Evolutionary conservation across 2,329 filamentous ascomycete genomes (phyloP), one percentile per base, ranked within the genome.

Genomic region (Dendrostoma leiphaemia): DNA sequence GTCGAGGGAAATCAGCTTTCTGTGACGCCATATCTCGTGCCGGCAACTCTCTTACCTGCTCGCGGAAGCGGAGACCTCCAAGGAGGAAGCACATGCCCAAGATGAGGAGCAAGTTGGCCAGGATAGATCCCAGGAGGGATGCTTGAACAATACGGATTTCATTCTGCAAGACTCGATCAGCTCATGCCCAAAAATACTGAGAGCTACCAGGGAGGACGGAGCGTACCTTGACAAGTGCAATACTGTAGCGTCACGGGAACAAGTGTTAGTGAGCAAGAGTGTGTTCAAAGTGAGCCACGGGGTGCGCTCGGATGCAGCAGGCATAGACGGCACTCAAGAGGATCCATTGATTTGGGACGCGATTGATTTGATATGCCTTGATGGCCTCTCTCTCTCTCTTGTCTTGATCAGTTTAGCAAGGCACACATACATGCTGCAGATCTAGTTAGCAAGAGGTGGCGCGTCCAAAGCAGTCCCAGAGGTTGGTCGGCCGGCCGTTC

Each of bases 101-200:
- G 60, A 91, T 90, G 37, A 90, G 75, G 4, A 91, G 74, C 44
- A 91, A 68, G 63, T 91, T 91, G 52, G 89, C 85, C n/a, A 91
- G 73, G 53, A 91, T 89, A 1, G 88, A 91, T 19, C 88, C 89
- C 15, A 91, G 75, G 37, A 91, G 75, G 0, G 88, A 90, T 6
- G 88, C 88, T 67, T 91, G 87, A 17, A 91, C 88, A 56, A 91
- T 87, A 26, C 82, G 78, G 46, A 91, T 88, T 64, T 91, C 85
- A 65, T 88, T 76, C 68, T 56, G 17, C 2, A 31, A 1, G 8
- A 7, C 1, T 3, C 12, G 13, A 12, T 56, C 32, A 56, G 48
- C 24, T 15, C 6, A 2, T 12, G 21, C 12, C 15, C 4, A n/a
- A 24, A 31, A 3, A 6, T 32, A 6, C n/a, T 1, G 21, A 34